phyloP scores from a whole-genome alignment of 192 early-diverging fungal species.

The Backusella australiensis region DNA sequence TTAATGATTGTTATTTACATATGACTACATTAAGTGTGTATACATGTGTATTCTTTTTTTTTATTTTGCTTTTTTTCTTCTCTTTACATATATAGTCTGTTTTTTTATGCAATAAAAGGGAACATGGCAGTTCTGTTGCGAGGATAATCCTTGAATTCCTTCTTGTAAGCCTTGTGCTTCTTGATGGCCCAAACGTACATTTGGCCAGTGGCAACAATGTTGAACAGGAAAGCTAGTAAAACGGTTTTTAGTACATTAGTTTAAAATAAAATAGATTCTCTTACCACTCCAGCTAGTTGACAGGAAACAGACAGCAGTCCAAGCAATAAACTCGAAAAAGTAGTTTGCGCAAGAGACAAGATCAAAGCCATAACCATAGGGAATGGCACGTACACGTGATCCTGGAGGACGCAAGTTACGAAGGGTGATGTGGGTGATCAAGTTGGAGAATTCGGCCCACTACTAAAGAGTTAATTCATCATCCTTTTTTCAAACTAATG shows the following conservation, averaged over 20 bases:
- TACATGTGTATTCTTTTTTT: not conserved
- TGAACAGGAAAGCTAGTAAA: constrained; percentile 55
- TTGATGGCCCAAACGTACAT: constrained; percentile 97
- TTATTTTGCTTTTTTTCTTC: not conserved
- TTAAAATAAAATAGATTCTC: not conserved
- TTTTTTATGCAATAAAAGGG: constrained; percentile 59
- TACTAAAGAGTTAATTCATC: constrained; percentile 10
- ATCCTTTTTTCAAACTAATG: not conserved
- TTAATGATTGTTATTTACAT: not conserved
- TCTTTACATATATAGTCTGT: not conserved
- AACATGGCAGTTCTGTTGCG: constrained; percentile 78
- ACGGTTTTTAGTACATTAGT: not conserved
- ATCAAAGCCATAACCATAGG: constrained; percentile 89
- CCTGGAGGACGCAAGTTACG: constrained; percentile 92
- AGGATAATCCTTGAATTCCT: constrained; percentile 92
- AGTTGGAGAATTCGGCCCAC: constrained; percentile 85
- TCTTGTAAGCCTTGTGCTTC: constrained; percentile 88
- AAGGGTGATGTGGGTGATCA: constrained; percentile 79
- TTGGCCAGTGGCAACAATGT: constrained; percentile 70
- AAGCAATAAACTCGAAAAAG: constrained; percentile 83
- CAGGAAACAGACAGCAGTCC: constrained; percentile 72
- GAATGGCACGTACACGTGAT: constrained; percentile 80
- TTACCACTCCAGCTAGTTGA: constrained; percentile 67
- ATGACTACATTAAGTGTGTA: not conserved
- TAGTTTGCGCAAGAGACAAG: constrained; percentile 93